Evolutionary conservation across 108 stramenopile species (phyloP), one percentile per base, ranked within the genome.

Genomic region (Discostella pseudostelligera): DNA sequence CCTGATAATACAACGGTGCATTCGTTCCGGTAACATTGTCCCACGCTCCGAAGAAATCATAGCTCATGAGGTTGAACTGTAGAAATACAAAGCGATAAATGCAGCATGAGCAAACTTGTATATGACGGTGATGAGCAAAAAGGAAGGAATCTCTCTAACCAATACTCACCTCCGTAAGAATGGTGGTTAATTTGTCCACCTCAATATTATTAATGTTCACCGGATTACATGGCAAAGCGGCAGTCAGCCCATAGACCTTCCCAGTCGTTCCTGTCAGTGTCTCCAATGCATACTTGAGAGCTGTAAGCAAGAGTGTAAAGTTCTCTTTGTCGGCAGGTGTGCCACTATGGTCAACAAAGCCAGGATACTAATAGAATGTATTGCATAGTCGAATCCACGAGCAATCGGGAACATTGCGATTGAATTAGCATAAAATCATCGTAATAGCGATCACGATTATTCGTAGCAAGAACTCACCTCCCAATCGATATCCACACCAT

Each of bases 401-500:
- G 32, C 3, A 32, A 32, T 32, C 3, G 3, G 5, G 32, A 32
- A n/a, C n/a, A n/a, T n/a, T n/a, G n/a, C n/a, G n/a, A n/a, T n/a
- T n/a, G n/a, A n/a, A n/a, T n/a, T n/a, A n/a, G n/a, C n/a, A n/a
- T n/a, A n/a, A n/a, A n/a, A n/a, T n/a, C n/a, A n/a, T n/a, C n/a
- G n/a, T n/a, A n/a, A n/a, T n/a, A n/a, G n/a, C n/a, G n/a, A n/a
- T n/a, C n/a, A n/a, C n/a, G n/a, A n/a, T n/a, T n/a, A n/a, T n/a
- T n/a, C n/a, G n/a, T n/a, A n/a, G n/a, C n/a, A n/a, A n/a, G n/a
- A 22, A 56, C 54, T 20, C 19, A 67, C 66, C 54, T 65, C 71
- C 77, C 71, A 78, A 29, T 72, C 71, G 21, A 73, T 55, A 57
- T 78, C 77, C 28, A 73, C 68, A n/a, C 77, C 72, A 62, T 78